Evolutionary conservation across 805 yeast genomes (phyloP), one percentile per base, ranked within the genome.

Genomic region (Yamadazyma insecticola): DNA sequence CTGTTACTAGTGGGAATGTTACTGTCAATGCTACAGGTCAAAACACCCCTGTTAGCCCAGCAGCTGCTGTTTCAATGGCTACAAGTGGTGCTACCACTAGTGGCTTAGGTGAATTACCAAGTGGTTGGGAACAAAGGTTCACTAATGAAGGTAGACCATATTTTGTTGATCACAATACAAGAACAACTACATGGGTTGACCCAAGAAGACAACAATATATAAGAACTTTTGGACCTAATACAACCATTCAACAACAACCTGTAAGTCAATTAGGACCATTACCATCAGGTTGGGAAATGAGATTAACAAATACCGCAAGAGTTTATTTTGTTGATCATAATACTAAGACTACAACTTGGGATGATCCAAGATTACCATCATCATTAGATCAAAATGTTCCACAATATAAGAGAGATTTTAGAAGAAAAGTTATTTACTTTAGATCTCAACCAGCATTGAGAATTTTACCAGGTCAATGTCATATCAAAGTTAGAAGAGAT

Each of bases 271-370:
- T 92, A 59, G 98, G 98, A 12, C 98, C 98, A 32, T 70, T 92
- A 53, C 99, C 99, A 28, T 78, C 90, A 33, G 99, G 99, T 33
- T 92, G 99, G 99, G 99, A 92, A 68, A 92, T 92, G 99, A 83
- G 99, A 63, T 74, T 92, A 53, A 94, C 99, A 25, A 92, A 92
- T 60, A 92, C 98, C 1, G 97, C 98, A 7, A 78, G 99, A 58
- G 98, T 92, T 14, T 92, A 92, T 60, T 92, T 92, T 59, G 99
- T 92, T 44, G 99, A 92, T 60, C 99, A 92, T 68, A 92, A 92
- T 63, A 92, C 99, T 19, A 92, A 92, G 66, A 92, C 99, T 0
- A 92, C 99, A 1, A 92, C 99, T 1, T 92, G 99, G 99, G 99
- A 92, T 62, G 99, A 92, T 57, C 99, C 99, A 42, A 80, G 99